Conservation (phyloP, 1,284 basidiomycete genomes). For the Malassezia nana region DNA sequence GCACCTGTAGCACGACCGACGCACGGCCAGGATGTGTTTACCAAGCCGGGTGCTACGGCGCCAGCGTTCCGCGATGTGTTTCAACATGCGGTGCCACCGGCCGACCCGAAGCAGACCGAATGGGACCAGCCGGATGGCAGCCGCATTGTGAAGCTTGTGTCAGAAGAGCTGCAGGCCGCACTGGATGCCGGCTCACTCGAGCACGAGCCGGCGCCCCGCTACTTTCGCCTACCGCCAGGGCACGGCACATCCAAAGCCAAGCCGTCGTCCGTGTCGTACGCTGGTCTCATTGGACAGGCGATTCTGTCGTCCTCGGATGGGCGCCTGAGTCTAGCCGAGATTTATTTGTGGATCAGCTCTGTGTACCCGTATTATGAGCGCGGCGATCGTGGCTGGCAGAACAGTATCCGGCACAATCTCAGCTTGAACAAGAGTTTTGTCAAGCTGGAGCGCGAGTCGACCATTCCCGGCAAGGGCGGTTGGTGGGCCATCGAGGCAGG, state of each 20-base stretch:
- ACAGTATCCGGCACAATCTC: conserved; percentile 80
- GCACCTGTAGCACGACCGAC: conserved; percentile 5
- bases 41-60: background rate
- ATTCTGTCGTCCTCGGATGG: conserved; percentile 73
- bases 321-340: conserved; percentile 81
- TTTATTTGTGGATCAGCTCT: conserved; percentile 88
- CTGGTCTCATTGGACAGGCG: conserved; percentile 88
- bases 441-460: conserved; percentile 50
- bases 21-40: conserved; percentile 16
- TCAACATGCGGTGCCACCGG: conserved; percentile 1
- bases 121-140: conserved; percentile 45
- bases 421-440: conserved; percentile 73
- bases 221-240: conserved; percentile 39
- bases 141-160: conserved; percentile 41
- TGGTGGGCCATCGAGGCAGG: conserved; percentile 49
- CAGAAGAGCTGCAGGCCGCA: conserved; percentile 42
- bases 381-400: conserved; percentile 88
- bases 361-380: conserved; percentile 87
- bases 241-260: conserved; percentile 34
- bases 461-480: conserved; percentile 50
- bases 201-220: conserved; percentile 37
- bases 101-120: conserved; percentile 22
- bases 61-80: conserved; percentile 13
- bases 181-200: conserved; percentile 36
- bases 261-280: conserved; percentile 59